These are phyloP conservation scores for Phyllosticta ampelicida DNA, from an alignment of 2,329 filamentous ascomycete genomes.

Conservation along the genomic window DNA sequence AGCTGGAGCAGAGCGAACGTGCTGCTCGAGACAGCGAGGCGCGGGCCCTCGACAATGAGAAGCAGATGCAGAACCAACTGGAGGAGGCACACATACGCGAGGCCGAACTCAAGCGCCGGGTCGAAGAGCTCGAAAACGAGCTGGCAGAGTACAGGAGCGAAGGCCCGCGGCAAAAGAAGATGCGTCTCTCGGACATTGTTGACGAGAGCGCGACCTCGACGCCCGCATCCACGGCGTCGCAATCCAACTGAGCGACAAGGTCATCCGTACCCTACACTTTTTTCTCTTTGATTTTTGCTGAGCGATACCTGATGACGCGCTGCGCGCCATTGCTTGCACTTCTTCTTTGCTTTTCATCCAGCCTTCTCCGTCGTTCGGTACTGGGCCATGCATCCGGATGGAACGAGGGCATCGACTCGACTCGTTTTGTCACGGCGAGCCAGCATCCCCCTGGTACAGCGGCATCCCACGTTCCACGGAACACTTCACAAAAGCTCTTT, in stretches of 20 bases:
- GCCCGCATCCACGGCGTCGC: constrained; percentile 18
- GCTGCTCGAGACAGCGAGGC: constrained; percentile 40
- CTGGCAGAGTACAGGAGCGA: constrained; percentile 16
- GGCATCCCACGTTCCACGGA: background rate
- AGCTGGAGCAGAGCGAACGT: constrained; percentile 67
- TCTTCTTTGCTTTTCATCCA: background rate
- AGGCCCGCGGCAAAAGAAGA: constrained; percentile 45
- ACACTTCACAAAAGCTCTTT: background rate
- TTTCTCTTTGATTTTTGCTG: background rate
- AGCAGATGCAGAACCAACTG: constrained; percentile 47
- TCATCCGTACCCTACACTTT: background rate
- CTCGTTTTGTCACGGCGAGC: background rate
- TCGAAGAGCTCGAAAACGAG: constrained; percentile 51
- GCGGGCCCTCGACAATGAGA: constrained; percentile 28
- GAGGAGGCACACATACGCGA: constrained; percentile 71
- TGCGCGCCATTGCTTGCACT: background rate
- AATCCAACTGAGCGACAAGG: constrained; percentile 4
- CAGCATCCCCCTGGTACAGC: background rate
- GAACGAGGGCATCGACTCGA: background rate
- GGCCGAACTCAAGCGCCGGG: constrained; percentile 67
- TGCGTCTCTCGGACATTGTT: constrained; percentile 45
- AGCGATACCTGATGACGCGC: constrained; percentile 7
- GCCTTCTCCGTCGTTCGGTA: background rate
- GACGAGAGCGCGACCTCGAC: constrained; percentile 32
- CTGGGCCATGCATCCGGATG: background rate